A percentile compares a stretch with the other conserved stretches of the same genome.
Evolutionary conservation across 345 rosid species (phyloP).

Genomic region (Arabidopsis suecica): DNA sequence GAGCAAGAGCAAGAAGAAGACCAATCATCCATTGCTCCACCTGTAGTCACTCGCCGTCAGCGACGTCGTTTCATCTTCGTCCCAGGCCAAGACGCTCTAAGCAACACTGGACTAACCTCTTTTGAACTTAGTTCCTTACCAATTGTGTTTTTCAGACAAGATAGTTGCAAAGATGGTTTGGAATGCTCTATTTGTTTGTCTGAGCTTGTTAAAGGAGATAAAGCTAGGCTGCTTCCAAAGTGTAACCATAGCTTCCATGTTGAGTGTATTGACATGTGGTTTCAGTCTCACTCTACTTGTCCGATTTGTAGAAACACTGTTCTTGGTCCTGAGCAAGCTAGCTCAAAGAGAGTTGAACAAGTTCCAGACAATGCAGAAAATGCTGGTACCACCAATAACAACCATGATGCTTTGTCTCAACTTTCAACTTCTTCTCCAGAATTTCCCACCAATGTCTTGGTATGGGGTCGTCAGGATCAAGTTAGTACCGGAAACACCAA

Average conservation of each 20-base stretch:
- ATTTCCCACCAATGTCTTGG: conserved; percentile 90
- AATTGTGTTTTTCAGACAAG: conserved; percentile 52
- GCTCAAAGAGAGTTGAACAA: conserved; percentile 28
- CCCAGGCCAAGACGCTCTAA: conserved; percentile 59
- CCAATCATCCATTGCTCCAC: conserved; percentile 32
- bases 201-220: conserved; percentile 78
- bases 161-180: conserved; percentile 64
- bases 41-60: conserved; percentile 51
- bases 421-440: conserved; percentile 55
- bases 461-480: conserved; percentile 80
- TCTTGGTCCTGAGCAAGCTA: conserved; percentile 42
- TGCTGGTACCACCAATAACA: conserved; percentile 21
- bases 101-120: conserved; percentile 62
- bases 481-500: conserved; percentile 59
- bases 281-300: conserved; percentile 87
- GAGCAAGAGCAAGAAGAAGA: conserved; percentile 17
- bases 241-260: conserved; percentile 91
- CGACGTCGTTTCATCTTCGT: conserved; percentile 63
- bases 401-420: conserved; percentile 41
- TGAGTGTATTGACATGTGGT: conserved; percentile 98
- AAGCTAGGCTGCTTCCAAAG: conserved; percentile 72
- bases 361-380: conserved; percentile 33
- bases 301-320: conserved; percentile 79
- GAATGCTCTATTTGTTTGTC: conserved; percentile 90
- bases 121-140: conserved; percentile 67